Base-by-base conservation (phyloP, 768 basidiomycete species). In the Trametes elegans region DNA sequence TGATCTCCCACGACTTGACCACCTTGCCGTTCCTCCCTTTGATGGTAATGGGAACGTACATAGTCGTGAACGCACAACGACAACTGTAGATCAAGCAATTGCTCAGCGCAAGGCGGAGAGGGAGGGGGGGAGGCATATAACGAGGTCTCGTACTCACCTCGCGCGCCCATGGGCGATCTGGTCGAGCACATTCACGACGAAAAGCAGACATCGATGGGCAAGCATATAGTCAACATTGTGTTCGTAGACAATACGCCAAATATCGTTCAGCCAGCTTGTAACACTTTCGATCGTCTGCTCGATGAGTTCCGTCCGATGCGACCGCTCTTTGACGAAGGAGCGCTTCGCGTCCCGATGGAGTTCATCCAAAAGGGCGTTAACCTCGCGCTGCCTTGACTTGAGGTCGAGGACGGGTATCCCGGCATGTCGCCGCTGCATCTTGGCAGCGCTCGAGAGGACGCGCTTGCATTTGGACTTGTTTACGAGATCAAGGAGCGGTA, bases 221-320 rank as follows among this genome's bases (percentile, higher is more conserved):
- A 72, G 61, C 2, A 58, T 52, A 57, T 79, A 87, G 59, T 81
- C 67, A 28, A 77, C 74, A 16, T 76, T 70, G 59, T 83, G 77
- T 57, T 88, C 85, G 59, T 79, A 87, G 8, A 79, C 79, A 28
- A 77, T 73, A 49, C 65, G 73, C 87, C 87, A 88, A 31, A 88
- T 79, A 58, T 83, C 78, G 63, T 74, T 80, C 43, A 88, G 62
- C 85, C 85, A 88, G n/a, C 63, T 62, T 0, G 77, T 69, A 21
- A 87, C 65, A 59, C 74, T 82, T 42, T 81, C 76, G 8, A 85
- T 69, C 7, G 79, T 75, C 64, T 88, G 84, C 21, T 70, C 59
- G 13, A 86, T 62, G 2, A 88, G 72, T 56, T 84, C 82, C 18
- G 80, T 77, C 26, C 77, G 74, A 55, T 72, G 76, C 2, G 82